Evolutionary conservation across 2,329 filamentous ascomycete species (phyloP), one percentile per base, ranked within the genome.

Genomic region (Aspergillus fumigatus): DNA sequence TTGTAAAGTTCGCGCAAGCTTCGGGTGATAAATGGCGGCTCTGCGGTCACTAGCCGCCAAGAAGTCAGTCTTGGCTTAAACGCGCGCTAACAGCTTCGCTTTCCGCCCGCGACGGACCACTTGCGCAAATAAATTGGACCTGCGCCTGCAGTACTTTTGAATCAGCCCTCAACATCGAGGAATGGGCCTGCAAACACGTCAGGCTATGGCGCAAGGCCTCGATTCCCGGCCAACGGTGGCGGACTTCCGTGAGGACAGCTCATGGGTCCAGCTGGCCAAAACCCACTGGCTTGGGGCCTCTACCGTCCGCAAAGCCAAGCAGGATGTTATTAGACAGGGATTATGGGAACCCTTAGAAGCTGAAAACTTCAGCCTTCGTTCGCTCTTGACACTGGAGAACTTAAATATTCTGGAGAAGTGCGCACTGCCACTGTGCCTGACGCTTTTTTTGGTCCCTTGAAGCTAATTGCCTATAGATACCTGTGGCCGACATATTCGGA

Each of bases 401-500:
- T 76, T 97, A 65, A 94, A 97, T 77, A 86, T 92, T 45, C 77
- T 99, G 57, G 94, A 99, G 73, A 89, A 83, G 87, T 89, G 77
- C 21, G 76, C 61, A 7, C 27, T 35, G 43, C 25, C 17, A n/a
- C 17, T 17, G 11, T 47, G 19, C 26, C 14, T 41, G 14, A 49
- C 51, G 21, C 41, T 29, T 21, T 54, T 38, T 48, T 38, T 48
- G 38, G 26, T 38, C 19, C 23, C 32, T 26, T 27, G 11, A 49
- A 53, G 55, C 66, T 68, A 60, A 70, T 64, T 54, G 48, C 35
- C n/a, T 50, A 56, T 59, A 90, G 90, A 69, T 97, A 96, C 70
- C 82, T 99, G 27, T 99, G 94, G 94, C 94, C 94, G 48, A 90
- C 89, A 52, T 99, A 95, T 72, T 86, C 84, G 11, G 90, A 96